phyloP scores from a whole-genome alignment of 176 grass and related monocot species.

The Triticum monococcum region DNA sequence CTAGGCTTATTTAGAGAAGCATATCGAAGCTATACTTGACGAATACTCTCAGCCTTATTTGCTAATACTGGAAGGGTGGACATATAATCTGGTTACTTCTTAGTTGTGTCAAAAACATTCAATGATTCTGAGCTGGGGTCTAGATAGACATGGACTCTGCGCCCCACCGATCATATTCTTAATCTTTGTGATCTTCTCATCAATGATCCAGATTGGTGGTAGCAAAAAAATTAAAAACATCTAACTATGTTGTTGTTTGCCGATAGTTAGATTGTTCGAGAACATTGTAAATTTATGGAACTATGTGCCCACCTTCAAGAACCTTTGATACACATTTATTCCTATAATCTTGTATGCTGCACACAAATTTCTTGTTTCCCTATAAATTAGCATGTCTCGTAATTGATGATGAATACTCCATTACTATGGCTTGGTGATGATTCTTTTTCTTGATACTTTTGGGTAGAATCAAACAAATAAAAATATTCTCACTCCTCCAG shows the following conservation, averaged over 20 bases:
- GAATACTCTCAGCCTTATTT: slow-evolving; percentile 39
- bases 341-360: too few relatives aligned
- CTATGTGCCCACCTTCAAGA: background rate
- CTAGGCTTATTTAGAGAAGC: slow-evolving; percentile 65
- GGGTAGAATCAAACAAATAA: too few relatives aligned
- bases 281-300: background rate
- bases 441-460: too few relatives aligned
- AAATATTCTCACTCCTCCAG: too few relatives aligned
- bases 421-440: too few relatives aligned
- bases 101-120: background rate
- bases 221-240: background rate
- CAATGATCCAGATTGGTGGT: background rate
- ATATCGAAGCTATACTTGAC: slow-evolving; percentile 68
- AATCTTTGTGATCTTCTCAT: background rate
- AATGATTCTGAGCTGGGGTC: too few relatives aligned
- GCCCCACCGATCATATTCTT: background rate
- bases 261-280: background rate
- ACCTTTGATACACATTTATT: too few relatives aligned
- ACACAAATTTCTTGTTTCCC: too few relatives aligned
- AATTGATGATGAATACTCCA: too few relatives aligned
- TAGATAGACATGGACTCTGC: too few relatives aligned
- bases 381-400: too few relatives aligned
- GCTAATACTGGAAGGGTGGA: slow-evolving; percentile 51
- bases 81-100: slow-evolving; percentile 16
- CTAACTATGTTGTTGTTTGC: background rate